phyloP scores from a whole-genome alignment of 306 rosid species.

The Cicer arietinum region DNA sequence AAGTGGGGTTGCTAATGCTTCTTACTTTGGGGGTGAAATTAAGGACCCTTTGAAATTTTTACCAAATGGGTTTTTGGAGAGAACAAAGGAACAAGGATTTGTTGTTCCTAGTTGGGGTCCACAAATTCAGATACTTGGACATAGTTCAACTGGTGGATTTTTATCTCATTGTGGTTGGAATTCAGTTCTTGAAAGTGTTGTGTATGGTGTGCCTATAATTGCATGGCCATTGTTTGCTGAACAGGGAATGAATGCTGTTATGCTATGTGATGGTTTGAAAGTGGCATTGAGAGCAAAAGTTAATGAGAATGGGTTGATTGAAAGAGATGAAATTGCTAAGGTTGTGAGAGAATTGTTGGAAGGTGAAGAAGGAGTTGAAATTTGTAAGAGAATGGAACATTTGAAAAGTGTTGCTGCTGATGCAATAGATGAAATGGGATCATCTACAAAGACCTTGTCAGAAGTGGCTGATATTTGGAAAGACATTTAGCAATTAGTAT shows the following conservation, averaged over 20 bases:
- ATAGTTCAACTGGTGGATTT: conserved; percentile 41
- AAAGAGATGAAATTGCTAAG: conserved; percentile 46
- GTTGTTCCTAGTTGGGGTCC: conserved; percentile 44
- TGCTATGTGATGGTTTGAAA: conserved; percentile 27
- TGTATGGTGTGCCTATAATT: conserved; percentile 39
- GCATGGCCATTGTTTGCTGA: conserved; percentile 51
- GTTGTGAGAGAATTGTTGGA: conserved; percentile 38
- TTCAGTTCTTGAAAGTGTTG: conserved; percentile 44
- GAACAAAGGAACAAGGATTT: conserved; percentile 43
- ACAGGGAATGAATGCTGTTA: no score
- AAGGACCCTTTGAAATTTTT: conserved; percentile 38
- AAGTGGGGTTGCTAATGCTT: background rate
- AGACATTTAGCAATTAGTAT: background rate
- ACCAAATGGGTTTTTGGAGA: conserved; percentile 38
- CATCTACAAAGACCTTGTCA: conserved; percentile 46
- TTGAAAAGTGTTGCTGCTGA: conserved; percentile 41
- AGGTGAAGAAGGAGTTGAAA: conserved; percentile 43
- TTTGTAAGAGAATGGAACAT: conserved; percentile 16
- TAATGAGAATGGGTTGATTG: conserved; percentile 33
- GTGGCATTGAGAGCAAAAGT: conserved; percentile 50
- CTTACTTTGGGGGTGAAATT: conserved; percentile 7
- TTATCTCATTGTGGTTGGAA: conserved; percentile 49
- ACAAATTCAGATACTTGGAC: conserved; percentile 40
- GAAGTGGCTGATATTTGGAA: conserved; percentile 32
- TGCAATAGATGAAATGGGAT: conserved; percentile 37